Conservation (phyloP, 257 asterid species). For the Datura wrightii region DNA sequence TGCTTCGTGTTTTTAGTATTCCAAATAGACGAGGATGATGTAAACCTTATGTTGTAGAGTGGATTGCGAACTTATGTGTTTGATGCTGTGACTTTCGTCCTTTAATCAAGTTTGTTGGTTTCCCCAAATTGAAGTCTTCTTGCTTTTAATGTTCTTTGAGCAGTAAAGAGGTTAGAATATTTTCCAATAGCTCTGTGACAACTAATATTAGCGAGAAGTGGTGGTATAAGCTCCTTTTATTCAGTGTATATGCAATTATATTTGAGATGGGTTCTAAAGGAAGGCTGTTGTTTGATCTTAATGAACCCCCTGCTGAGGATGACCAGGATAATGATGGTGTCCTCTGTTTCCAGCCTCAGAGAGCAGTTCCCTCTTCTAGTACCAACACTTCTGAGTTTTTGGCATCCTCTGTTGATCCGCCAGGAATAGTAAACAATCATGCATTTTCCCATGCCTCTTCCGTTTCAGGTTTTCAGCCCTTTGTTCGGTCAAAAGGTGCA, state of each 20-base stretch:
- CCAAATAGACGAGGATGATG: slow-evolving; percentile 20
- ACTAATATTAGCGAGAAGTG: background rate
- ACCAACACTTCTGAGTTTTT: slow-evolving; percentile 66
- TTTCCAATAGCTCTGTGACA: background rate
- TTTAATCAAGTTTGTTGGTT: slow-evolving; percentile 22
- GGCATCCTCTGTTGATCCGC: slow-evolving; percentile 63
- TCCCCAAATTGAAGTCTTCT: background rate
- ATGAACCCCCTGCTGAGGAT: slow-evolving; percentile 90
- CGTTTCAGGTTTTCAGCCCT: slow-evolving; percentile 97
- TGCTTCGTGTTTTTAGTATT: slow-evolving; percentile 22
- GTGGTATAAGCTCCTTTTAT: slow-evolving; percentile 32
- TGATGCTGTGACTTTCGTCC: slow-evolving; percentile 23
- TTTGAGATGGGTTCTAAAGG: slow-evolving; percentile 95
- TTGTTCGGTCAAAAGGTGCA: slow-evolving; percentile 65
- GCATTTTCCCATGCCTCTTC: slow-evolving; percentile 96
- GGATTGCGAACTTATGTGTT: background rate
- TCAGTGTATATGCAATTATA: slow-evolving; percentile 66
- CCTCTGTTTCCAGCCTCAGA: slow-evolving; percentile 83
- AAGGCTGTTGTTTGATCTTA: slow-evolving; percentile 89
- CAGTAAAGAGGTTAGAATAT: slow-evolving; percentile 15
- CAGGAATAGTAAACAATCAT: slow-evolving; percentile 81
- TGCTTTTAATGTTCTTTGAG: slow-evolving; percentile 25
- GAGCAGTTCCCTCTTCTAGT: slow-evolving; percentile 87
- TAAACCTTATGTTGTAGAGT: slow-evolving; percentile 5
- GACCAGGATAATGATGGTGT: slow-evolving; percentile 72